These are phyloP conservation scores for Hanseniaspora mollemarum DNA, from an alignment of 805 yeast genomes.

Conservation along the genomic window DNA sequence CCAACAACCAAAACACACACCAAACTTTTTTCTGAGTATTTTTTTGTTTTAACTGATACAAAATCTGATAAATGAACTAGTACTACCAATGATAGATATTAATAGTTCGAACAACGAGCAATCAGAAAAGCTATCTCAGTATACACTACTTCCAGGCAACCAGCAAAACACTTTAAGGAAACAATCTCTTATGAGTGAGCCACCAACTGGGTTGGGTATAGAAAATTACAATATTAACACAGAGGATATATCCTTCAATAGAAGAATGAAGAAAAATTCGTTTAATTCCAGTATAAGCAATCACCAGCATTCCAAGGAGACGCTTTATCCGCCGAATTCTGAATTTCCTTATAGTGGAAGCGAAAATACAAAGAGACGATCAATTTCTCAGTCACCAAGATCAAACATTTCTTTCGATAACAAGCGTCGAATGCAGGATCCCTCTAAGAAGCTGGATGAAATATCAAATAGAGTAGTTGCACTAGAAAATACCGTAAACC, in stretches of 20 bases:
- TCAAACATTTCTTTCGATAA: conserved; percentile 8
- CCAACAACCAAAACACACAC: too few species aligned
- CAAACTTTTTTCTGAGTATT: too few species aligned
- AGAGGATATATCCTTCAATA: background rate
- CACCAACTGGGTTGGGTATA: background rate
- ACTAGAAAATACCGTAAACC: conserved; percentile 19
- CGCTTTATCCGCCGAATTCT: background rate
- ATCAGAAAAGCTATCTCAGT: background rate
- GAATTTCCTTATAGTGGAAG: background rate
- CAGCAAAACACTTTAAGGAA: background rate
- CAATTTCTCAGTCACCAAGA: conserved; percentile 13
- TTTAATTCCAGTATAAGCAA: background rate
- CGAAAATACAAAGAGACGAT: background rate
- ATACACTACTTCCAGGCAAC: background rate
- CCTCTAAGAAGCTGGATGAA: conserved; percentile 3
- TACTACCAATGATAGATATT: too few species aligned
- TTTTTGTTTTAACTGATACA: too few species aligned
- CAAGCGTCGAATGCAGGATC: background rate
- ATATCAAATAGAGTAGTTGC: conserved; percentile 4
- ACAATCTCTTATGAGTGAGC: background rate
- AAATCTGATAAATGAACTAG: too few species aligned
- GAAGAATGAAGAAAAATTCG: background rate
- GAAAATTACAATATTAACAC: background rate
- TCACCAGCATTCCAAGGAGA: background rate
- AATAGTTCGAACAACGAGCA: background rate